phyloP scores from a whole-genome alignment of 2,329 filamentous ascomycete genomes.

The Aschersonia sp. region DNA sequence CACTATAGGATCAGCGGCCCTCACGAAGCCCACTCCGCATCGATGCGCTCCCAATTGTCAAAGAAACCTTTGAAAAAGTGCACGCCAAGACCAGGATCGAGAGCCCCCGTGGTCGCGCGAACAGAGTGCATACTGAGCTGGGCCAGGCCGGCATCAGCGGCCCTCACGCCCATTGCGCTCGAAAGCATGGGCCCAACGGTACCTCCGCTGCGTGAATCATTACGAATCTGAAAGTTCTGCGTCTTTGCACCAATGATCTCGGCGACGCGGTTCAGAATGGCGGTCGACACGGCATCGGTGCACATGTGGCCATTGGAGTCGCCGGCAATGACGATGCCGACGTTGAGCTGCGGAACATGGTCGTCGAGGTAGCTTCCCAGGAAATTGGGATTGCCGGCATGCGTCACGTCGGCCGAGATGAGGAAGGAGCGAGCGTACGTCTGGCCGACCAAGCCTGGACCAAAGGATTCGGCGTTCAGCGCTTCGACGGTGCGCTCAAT shows the following conservation, averaged over 20 bases:
- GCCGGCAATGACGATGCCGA: slow-evolving; percentile 65
- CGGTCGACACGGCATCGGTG: slow-evolving; percentile 73
- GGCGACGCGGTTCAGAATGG: slow-evolving; percentile 65
- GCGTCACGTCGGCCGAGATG: slow-evolving; percentile 82
- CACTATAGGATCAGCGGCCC: not conserved
- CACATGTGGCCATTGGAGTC: slow-evolving; percentile 95
- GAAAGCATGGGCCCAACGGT: slow-evolving; percentile 91
- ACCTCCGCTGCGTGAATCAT: slow-evolving; percentile 77
- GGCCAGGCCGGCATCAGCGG: slow-evolving; percentile 77
- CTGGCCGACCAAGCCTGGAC: slow-evolving; percentile 53
- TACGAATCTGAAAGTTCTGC: slow-evolving; percentile 89
- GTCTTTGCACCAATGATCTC: slow-evolving; percentile 56
- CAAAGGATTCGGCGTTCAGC: slow-evolving; percentile 36
- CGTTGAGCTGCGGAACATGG: slow-evolving; percentile 78
- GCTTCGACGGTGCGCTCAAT: slow-evolving; percentile 71
- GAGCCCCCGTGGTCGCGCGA: slow-evolving; percentile 68
- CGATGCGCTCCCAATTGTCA: slow-evolving; percentile 72
- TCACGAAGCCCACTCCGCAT: slow-evolving; percentile 53
- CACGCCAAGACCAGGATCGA: slow-evolving; percentile 80
- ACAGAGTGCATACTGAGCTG: slow-evolving; percentile 93
- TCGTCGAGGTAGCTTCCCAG: slow-evolving; percentile 66
- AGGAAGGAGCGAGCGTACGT: slow-evolving; percentile 89
- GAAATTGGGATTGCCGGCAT: slow-evolving; percentile 94
- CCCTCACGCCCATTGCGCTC: slow-evolving; percentile 62
- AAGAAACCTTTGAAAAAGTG: slow-evolving; percentile 83